phyloP scores from a whole-genome alignment of 2,329 filamentous ascomycete genomes.

The Xylaria hypoxylon region DNA sequence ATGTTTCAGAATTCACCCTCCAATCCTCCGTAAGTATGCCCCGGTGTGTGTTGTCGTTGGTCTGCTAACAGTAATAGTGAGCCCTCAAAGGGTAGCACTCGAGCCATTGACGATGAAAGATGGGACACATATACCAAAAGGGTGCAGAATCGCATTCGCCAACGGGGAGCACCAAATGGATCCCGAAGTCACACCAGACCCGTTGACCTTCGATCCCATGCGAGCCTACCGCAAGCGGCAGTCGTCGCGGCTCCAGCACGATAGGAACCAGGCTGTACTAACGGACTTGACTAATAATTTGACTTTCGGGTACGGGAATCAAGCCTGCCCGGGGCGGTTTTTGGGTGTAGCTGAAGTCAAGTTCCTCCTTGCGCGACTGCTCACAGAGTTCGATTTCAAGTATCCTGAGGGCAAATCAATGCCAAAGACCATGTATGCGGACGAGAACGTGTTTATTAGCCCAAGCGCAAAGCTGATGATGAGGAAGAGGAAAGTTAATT shows the following conservation, averaged over 20 bases:
- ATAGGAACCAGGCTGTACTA: slow-evolving; percentile 26
- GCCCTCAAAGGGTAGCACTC: slow-evolving; percentile 30
- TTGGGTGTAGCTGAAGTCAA: slow-evolving; percentile 37
- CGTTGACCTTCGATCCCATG: slow-evolving; percentile 37
- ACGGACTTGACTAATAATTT: slow-evolving; percentile 33
- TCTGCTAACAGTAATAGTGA: slow-evolving; percentile 21
- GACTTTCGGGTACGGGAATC: slow-evolving; percentile 36
- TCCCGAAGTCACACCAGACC: slow-evolving; percentile 25
- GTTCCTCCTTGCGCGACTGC: slow-evolving; percentile 29
- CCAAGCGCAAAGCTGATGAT: slow-evolving; percentile 30
- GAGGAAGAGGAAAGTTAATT: slow-evolving; percentile 13
- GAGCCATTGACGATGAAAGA: slow-evolving; percentile 37
- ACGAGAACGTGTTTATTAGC: slow-evolving; percentile 32
- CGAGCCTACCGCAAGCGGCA: slow-evolving; percentile 35
- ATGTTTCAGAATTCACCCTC: slow-evolving; percentile 33
- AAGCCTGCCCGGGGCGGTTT: slow-evolving; percentile 33
- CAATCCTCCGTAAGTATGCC: slow-evolving; percentile 30
- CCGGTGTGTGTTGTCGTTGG: not conserved
- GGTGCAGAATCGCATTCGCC: slow-evolving; percentile 28
- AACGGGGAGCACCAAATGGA: slow-evolving; percentile 30
- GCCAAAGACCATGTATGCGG: slow-evolving; percentile 19
- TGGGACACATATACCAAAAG: slow-evolving; percentile 37
- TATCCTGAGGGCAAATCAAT: slow-evolving; percentile 22
- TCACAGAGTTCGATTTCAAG: slow-evolving; percentile 21
- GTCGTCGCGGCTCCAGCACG: slow-evolving; percentile 15